Evolutionary conservation across 192 early-diverging fungal genomes (phyloP).

Genomic region (Coemansia guatemalensis): DNA sequence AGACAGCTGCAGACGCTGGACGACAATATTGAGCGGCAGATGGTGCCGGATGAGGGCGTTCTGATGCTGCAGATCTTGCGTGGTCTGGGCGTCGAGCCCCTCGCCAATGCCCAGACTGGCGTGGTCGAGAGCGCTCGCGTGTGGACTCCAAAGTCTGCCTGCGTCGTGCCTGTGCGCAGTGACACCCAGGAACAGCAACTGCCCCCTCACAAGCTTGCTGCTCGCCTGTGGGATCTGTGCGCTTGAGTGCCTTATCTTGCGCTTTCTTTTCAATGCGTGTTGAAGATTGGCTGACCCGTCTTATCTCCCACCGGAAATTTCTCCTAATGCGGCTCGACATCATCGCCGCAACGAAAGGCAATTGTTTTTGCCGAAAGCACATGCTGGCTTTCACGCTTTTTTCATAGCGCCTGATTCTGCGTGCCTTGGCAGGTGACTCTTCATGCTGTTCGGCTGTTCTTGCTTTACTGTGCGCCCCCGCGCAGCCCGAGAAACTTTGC

Average conservation of each 20-base stretch:
- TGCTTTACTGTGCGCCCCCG: not conserved
- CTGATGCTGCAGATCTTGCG: slow-evolving; percentile 36
- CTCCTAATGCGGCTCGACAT: not conserved
- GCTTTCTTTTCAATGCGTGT: not conserved
- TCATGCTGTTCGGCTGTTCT: not conserved
- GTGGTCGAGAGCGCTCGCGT: slow-evolving; percentile 20
- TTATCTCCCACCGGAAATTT: not conserved
- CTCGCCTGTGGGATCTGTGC: slow-evolving; percentile 48
- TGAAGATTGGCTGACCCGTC: not conserved
- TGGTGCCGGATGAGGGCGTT: slow-evolving; percentile 22
- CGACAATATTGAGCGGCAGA: slow-evolving; percentile 25
- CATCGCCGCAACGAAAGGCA: not conserved
- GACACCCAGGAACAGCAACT: slow-evolving; percentile 1
- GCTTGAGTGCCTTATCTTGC: slow-evolving; percentile 6
- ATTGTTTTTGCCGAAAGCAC: not conserved
- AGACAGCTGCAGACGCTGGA: slow-evolving; percentile 12
- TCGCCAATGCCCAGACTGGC: slow-evolving; percentile 14
- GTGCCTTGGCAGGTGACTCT: not conserved
- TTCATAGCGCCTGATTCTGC: not conserved
- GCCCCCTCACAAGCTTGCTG: slow-evolving; percentile 36
- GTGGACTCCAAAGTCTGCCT: slow-evolving; percentile 18
- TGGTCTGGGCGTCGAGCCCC: slow-evolving; percentile 44
- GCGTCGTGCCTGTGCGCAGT: slow-evolving; percentile 13
- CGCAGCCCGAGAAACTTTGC: not conserved
- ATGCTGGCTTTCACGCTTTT: not conserved